A percentile compares a stretch with the other conserved stretches of the same genome.
Conservation (phyloP, 2,329 filamentous ascomycete species). For the Helotiales sp. region DNA sequence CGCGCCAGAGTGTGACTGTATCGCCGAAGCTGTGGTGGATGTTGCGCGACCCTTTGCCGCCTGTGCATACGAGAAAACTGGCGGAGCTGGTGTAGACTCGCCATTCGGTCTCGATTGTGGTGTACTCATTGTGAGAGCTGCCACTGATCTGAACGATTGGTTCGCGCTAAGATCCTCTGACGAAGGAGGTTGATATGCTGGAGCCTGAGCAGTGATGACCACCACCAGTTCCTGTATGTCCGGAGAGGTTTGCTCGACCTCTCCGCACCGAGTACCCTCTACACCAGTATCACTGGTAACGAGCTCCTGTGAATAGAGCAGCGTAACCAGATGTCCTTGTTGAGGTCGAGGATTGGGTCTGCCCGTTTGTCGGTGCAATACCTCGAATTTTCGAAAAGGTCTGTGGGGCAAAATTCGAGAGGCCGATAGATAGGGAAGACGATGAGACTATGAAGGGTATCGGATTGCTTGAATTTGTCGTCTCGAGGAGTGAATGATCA, state of each 20-base stretch:
- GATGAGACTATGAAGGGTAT: background rate
- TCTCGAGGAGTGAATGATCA: constrained; percentile 19
- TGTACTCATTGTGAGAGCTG: constrained; percentile 41
- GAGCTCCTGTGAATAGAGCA: background rate
- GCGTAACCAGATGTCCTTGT: constrained; percentile 5
- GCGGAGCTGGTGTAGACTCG: constrained; percentile 39
- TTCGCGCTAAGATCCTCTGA: constrained; percentile 10
- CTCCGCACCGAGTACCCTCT: constrained; percentile 34
- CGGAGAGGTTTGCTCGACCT: constrained; percentile 40
- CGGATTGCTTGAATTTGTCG: constrained; percentile 11
- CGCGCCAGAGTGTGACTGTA: constrained; percentile 30
- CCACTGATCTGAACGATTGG: constrained; percentile 5
- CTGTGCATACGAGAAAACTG: constrained; percentile 90
- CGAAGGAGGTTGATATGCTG: constrained; percentile 10
- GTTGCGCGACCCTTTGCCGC: constrained; percentile 75
- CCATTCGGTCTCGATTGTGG: constrained; percentile 36
- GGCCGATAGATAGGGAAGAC: background rate
- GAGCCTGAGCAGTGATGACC: constrained; percentile 27
- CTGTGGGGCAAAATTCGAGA: constrained; percentile 6
- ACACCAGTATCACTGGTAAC: constrained; percentile 10
- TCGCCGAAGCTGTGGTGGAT: constrained; percentile 25
- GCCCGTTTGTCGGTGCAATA: background rate
- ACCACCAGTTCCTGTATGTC: constrained; percentile 35
- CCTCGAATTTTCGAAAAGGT: background rate
- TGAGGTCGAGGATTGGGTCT: constrained; percentile 2